These are phyloP conservation scores for Nicotiana benthamiana DNA, from an alignment of 257 asterid species.

Conservation along the genomic window DNA sequence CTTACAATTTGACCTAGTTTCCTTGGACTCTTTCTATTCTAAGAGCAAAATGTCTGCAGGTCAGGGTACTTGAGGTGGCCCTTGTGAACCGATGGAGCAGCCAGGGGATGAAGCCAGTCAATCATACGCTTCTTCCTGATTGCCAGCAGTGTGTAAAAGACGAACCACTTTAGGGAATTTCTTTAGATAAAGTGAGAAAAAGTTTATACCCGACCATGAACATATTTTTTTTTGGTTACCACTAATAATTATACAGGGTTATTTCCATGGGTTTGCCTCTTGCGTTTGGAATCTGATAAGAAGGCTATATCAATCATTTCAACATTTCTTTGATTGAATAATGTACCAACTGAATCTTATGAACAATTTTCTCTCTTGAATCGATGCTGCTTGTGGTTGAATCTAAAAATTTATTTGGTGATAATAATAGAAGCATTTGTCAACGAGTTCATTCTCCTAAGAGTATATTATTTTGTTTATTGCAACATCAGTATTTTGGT, in stretches of 20 bases:
- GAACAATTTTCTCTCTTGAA: neutral
- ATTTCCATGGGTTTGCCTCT: neutral
- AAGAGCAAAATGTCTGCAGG: slow-evolving; percentile 39
- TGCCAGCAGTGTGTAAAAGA: slow-evolving; percentile 57
- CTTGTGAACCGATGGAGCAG: slow-evolving; percentile 52
- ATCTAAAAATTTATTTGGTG: neutral
- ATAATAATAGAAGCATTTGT: neutral
- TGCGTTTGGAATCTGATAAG: neutral
- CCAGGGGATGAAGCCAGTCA: slow-evolving; percentile 44
- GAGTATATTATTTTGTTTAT: neutral
- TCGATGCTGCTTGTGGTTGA: neutral
- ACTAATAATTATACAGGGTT: neutral
- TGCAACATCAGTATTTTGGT: neutral
- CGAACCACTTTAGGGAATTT: slow-evolving; percentile 22
- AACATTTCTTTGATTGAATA: neutral
- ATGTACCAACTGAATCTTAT: neutral
- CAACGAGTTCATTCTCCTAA: neutral
- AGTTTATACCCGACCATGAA: neutral
- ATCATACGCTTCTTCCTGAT: slow-evolving; percentile 49
- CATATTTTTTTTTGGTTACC: neutral
- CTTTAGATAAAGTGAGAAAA: neutral
- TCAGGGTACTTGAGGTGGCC: slow-evolving; percentile 67
- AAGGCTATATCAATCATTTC: neutral
- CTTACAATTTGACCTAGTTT: neutral
- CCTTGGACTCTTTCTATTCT: neutral